phyloP scores from a whole-genome alignment of 2,329 filamentous ascomycete genomes.

The Aspergillus terreus region DNA sequence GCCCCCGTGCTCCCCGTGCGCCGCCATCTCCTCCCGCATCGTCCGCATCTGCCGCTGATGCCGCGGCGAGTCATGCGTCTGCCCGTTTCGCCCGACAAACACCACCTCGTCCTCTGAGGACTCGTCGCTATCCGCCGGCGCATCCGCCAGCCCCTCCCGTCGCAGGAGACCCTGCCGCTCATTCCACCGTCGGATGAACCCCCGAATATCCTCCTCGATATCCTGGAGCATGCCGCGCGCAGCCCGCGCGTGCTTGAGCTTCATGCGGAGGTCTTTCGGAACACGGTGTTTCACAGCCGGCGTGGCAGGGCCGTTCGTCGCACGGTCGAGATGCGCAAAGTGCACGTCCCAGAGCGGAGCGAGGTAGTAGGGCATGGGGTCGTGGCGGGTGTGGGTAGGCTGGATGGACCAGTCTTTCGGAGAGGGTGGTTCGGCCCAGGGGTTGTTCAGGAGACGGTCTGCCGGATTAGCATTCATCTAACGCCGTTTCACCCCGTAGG shows the following conservation, averaged over 20 bases:
- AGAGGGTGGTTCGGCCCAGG: constrained; percentile 76
- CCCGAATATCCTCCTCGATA: constrained; percentile 78
- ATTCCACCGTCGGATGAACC: constrained; percentile 65
- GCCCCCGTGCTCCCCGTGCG: constrained; percentile 44
- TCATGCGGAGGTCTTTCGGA: constrained; percentile 74
- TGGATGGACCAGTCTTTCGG: constrained; percentile 78
- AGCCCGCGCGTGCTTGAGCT: constrained; percentile 73
- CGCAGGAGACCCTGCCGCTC: constrained; percentile 47
- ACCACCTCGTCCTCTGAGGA: constrained; percentile 82
- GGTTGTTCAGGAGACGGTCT: constrained; percentile 86
- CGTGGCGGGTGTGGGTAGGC: constrained; percentile 73
- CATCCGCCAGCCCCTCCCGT: constrained; percentile 44
- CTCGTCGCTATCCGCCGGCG: constrained; percentile 39
- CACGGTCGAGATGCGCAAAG: constrained; percentile 41
- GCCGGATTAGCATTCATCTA: constrained; percentile 16
- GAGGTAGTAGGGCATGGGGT: constrained; percentile 78
- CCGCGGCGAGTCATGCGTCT: constrained; percentile 58
- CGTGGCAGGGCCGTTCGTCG: constrained; percentile 32
- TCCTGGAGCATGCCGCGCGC: constrained; percentile 77
- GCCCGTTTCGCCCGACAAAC: constrained; percentile 69
- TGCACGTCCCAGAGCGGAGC: constrained; percentile 77
- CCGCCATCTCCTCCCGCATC: constrained; percentile 26
- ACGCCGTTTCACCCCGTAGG: background rate
- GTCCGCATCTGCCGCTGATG: constrained; percentile 54
- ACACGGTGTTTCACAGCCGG: constrained; percentile 48